Evolutionary conservation across 495 filamentous ascomycete genomes (phyloP), one percentile per base, ranked within the genome.

Genomic region (Paragyromitra xinjiangensis): DNA sequence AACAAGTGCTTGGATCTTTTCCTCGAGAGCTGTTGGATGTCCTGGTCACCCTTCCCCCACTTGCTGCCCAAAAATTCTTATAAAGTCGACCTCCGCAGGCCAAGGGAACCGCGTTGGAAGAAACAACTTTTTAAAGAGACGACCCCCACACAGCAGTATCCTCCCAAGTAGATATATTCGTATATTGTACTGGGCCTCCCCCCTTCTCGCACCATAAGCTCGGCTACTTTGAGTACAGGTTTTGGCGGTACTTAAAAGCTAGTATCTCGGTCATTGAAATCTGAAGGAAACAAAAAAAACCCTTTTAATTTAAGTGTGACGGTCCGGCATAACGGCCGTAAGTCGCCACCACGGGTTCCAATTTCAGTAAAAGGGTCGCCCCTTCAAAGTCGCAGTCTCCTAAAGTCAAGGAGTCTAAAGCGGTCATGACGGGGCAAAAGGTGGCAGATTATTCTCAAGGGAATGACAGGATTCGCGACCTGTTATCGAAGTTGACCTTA

Each of bases 401-500:
- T 12, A 73, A 73, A 16, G 48, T 24, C 44, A 69, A 78, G 70
- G 75, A 78, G 59, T 8, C 42, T 3, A 75, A 75, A 63, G 75
- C 64, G 29, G 26, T 24, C n/a, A 75, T 69, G 75, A 75, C 75
- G 16, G 70, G 75, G 9, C 75, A 75, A 55, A 78, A 78, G 44
- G 75, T 75, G 50, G 70, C 55, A 62, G 75, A 78, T 50, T 78
- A 75, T 63, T 78, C 75, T 1, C 70, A 68, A 16, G 75, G 71
- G 42, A 89, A 86, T 76, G 73, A 74, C 3, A 77, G 86, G 85
- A 81, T 81, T 84, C 80, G 83, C 82, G 64, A 70, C 39, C 68
- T 84, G 50, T 73, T 83, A 37, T 71, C 81, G 48, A 83, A 80
- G 34, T 79, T 90, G 62, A 87, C 86, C 16, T 75, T 85, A 63